Conservation (phyloP, 2,329 filamentous ascomycete species). For the Ceratocystis alfenasii region DNA sequence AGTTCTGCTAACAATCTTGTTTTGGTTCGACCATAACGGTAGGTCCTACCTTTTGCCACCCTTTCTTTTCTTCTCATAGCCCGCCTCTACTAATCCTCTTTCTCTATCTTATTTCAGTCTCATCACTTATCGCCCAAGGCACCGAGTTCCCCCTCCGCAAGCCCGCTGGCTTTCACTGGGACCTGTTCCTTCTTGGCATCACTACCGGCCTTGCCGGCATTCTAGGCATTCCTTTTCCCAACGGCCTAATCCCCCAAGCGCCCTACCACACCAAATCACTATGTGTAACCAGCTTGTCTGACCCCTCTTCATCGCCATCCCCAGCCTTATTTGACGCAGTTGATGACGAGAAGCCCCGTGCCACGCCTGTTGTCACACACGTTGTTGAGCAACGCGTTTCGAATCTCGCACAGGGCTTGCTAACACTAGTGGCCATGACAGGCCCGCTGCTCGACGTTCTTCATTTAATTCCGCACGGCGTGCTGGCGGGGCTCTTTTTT, state of each 20-base stretch:
- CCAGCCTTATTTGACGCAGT: conserved; percentile 36
- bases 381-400: conserved; percentile 70
- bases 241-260: conserved; percentile 72
- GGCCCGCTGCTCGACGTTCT: conserved; percentile 61
- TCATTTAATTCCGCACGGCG: conserved; percentile 66
- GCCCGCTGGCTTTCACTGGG: conserved; percentile 77
- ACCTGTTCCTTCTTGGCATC: conserved; percentile 66
- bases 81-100: not conserved
- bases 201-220: conserved; percentile 66
- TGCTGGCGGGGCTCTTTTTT: conserved; percentile 72
- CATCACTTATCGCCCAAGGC: conserved; percentile 69
- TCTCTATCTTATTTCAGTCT: conserved; percentile 41
- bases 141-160: conserved; percentile 72
- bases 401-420: conserved; percentile 64
- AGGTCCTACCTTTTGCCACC: conserved; percentile 24
- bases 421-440: conserved; percentile 69
- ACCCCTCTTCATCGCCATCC: conserved; percentile 24
- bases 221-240: conserved; percentile 67
- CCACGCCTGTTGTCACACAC: conserved; percentile 42
- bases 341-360: conserved; percentile 37
- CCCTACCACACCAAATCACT: conserved; percentile 71
- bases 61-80: not conserved
- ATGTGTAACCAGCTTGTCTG: conserved; percentile 46
- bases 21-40: conserved; percentile 87
- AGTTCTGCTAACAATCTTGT: conserved; percentile 67